Percentiles rank a stretch among this genome's conserved stretches.
Evolutionary conservation across 2,329 filamentous ascomycete species (phyloP).

Genomic region (Beauveria sp.): DNA sequence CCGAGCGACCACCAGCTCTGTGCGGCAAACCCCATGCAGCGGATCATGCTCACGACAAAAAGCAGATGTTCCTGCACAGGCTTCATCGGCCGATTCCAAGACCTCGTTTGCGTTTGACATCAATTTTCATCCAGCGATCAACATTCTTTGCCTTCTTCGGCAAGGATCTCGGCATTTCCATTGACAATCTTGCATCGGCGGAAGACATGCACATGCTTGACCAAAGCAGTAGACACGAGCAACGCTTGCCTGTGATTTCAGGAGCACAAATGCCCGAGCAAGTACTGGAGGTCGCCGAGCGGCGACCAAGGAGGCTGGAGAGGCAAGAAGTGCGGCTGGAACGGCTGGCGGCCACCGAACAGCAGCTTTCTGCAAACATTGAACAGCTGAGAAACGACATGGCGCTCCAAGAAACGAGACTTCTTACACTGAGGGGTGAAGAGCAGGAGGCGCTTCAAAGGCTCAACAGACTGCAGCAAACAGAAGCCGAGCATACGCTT

Average conservation of each 20-base stretch:
- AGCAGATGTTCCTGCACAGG: background rate
- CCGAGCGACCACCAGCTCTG: background rate
- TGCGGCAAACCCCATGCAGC: background rate
- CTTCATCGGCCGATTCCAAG: background rate
- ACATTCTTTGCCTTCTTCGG: conserved; percentile 2
- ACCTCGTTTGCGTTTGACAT: background rate
- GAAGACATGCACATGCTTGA: background rate
- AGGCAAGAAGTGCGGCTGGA: background rate
- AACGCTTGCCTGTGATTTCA: background rate
- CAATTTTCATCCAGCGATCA: background rate
- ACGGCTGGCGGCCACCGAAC: background rate
- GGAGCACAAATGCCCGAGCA: background rate
- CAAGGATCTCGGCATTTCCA: background rate
- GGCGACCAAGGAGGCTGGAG: background rate
- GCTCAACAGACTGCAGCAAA: background rate
- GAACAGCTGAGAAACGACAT: background rate
- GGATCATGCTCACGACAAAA: background rate
- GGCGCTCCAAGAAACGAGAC: background rate
- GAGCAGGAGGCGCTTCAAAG: background rate
- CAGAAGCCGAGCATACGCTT: too few species aligned
- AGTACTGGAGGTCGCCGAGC: background rate
- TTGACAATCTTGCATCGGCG: background rate
- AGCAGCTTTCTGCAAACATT: background rate
- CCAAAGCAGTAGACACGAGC: background rate
- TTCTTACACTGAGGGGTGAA: background rate